Evolutionary conservation across 1,139 yeast species (phyloP).

Genomic region (Debaryomycetaceae sp.): DNA sequence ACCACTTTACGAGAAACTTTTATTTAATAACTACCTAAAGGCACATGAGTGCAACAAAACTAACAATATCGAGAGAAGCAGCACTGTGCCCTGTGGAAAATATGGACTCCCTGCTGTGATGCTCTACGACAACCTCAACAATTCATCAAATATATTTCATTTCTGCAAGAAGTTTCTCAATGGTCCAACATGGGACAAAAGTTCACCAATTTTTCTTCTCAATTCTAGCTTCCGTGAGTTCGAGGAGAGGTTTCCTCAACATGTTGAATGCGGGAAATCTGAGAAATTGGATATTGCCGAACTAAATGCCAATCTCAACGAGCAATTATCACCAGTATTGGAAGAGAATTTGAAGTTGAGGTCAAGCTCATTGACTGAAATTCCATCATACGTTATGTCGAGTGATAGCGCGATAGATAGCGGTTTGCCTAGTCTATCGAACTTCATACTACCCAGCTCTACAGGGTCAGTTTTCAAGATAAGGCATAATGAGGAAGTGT

Average conservation of each 20-base stretch:
- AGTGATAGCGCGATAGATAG: not conserved
- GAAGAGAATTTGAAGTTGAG: slow-evolving; percentile 3
- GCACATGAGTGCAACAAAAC: slow-evolving; percentile 6
- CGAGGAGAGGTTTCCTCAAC: slow-evolving; percentile 11
- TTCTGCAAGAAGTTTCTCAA: slow-evolving; percentile 49
- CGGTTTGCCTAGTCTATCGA: slow-evolving; percentile 26
- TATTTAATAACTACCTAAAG: slow-evolving; percentile 11
- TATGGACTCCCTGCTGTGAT: slow-evolving; percentile 27
- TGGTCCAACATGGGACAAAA: slow-evolving; percentile 22
- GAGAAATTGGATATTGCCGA: not conserved
- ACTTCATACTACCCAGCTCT: slow-evolving; percentile 24
- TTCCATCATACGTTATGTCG: slow-evolving; percentile 1
- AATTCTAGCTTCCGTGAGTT: slow-evolving; percentile 33
- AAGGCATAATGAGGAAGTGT: slow-evolving; percentile 41
- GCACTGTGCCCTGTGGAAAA: slow-evolving; percentile 23
- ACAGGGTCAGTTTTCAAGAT: slow-evolving; percentile 27
- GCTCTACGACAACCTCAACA: slow-evolving; percentile 30
- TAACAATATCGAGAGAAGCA: slow-evolving; percentile 7
- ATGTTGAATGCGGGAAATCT: slow-evolving; percentile 5
- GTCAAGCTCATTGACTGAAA: slow-evolving; percentile 8
- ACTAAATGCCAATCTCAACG: not conserved
- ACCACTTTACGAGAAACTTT: slow-evolving; percentile 39
- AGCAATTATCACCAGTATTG: slow-evolving; percentile 7
- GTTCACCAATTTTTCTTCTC: slow-evolving; percentile 28
- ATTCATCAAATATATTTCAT: slow-evolving; percentile 38